phyloP scores from a whole-genome alignment of 371 early-diverging fungal genomes.

The Smittium mucronatum region DNA sequence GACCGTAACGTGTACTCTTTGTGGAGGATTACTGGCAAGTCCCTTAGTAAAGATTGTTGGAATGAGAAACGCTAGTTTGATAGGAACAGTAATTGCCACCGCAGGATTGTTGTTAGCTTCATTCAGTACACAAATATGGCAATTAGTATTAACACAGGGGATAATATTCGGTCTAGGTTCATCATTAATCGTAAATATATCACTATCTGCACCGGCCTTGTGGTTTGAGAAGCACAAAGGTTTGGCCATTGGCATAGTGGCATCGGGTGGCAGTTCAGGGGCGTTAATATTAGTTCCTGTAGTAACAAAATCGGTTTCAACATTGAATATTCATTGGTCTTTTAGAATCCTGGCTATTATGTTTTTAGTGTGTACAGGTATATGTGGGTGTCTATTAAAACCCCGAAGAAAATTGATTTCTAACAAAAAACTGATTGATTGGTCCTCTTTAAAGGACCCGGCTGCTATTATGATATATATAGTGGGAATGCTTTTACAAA shows the following conservation, averaged over 20 bases:
- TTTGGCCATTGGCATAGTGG: not conserved
- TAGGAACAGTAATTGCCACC: slow-evolving; percentile 33
- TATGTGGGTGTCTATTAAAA: slow-evolving; percentile 34
- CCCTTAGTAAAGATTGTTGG: slow-evolving; percentile 10
- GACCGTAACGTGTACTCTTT: not conserved
- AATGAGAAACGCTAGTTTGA: not conserved
- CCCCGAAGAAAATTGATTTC: not conserved
- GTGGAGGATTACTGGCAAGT: not conserved
- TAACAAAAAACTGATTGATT: not conserved
- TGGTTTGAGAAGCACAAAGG: slow-evolving; percentile 54
- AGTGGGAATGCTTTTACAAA: not conserved
- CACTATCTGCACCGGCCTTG: slow-evolving; percentile 48
- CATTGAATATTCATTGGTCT: not conserved
- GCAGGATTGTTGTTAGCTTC: slow-evolving; percentile 48
- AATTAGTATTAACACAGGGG: slow-evolving; percentile 53
- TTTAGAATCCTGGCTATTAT: not conserved
- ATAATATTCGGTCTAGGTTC: slow-evolving; percentile 56
- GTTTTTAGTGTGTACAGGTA: slow-evolving; percentile 17
- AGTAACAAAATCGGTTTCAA: not conserved
- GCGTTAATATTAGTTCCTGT: not conserved
- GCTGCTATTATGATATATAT: not conserved
- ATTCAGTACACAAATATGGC: slow-evolving; percentile 49
- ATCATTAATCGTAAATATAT: slow-evolving; percentile 25
- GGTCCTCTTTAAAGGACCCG: not conserved
- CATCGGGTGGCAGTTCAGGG: not conserved